Percentiles rank a stretch among this genome's conserved stretches.
These are phyloP conservation scores for Spencermartinsiella ligniputridi DNA, from an alignment of 1,139 yeast species.

Conservation along the genomic window DNA sequence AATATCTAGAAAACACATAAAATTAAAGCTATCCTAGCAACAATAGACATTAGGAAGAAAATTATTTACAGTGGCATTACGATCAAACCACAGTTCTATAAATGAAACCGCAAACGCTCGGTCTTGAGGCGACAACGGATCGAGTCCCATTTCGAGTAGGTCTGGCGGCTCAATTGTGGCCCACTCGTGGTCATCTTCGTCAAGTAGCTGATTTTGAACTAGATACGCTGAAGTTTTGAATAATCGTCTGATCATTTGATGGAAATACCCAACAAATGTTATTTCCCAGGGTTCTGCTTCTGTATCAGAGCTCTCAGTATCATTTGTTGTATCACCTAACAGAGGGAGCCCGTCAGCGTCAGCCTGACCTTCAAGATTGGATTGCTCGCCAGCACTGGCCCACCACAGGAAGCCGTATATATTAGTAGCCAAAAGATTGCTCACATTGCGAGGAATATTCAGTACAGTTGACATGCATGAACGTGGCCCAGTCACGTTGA, in stretches of 20 bases:
- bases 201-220: background rate
- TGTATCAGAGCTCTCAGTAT: conserved; percentile 4
- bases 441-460: background rate
- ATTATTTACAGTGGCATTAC: conserved; percentile 34
- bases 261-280: conserved; percentile 29
- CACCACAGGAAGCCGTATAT: conserved; percentile 65
- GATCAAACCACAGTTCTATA: conserved; percentile 54
- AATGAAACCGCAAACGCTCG: conserved; percentile 51
- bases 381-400: conserved; percentile 75
- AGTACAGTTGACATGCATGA: conserved; percentile 14
- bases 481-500: conserved; percentile 19
- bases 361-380: conserved; percentile 36
- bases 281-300: conserved; percentile 18
- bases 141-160: conserved; percentile 66
- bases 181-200: conserved; percentile 6
- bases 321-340: conserved; percentile 3
- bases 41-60: conserved; percentile 6
- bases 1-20: conserved; percentile 2
- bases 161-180: conserved; percentile 36
- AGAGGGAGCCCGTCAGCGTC: conserved; percentile 24
- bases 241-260: conserved; percentile 26
- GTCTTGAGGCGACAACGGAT: conserved; percentile 61
- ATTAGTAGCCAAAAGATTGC: conserved; percentile 4
- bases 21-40: background rate
- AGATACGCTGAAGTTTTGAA: conserved; percentile 17